A percentile compares a stretch with the other conserved stretches of the same genome.
Evolutionary conservation across 2,329 filamentous ascomycete species (phyloP).

Genomic region (Aspergillus terreus): DNA sequence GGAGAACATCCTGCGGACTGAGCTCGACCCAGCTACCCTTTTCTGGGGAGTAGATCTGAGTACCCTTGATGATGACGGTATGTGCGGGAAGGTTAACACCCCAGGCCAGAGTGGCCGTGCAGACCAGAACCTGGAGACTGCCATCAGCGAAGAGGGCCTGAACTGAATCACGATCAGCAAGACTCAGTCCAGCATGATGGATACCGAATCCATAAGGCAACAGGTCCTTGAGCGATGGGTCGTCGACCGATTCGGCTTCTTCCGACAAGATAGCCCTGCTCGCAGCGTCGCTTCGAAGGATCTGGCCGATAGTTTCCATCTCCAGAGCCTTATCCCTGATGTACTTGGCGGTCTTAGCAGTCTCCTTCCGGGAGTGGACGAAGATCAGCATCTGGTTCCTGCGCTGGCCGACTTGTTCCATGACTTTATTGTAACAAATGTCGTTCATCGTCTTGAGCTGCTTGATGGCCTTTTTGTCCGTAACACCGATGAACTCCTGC

Average conservation of each 20-base stretch:
- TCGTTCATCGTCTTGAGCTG: constrained; percentile 99
- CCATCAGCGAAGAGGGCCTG: constrained; percentile 92
- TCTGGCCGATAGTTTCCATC: constrained; percentile 93
- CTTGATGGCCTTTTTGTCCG: constrained; percentile 97
- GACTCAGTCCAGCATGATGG: constrained; percentile 95
- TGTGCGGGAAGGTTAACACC: constrained; percentile 97
- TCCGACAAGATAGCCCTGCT: constrained; percentile 84
- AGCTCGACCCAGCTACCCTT: constrained; percentile 98
- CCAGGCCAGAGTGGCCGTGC: constrained; percentile 97
- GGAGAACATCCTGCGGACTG: constrained; percentile 93
- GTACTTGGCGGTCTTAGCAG: constrained; percentile 93
- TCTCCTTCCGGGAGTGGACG: constrained; percentile 97
- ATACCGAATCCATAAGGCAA: constrained; percentile 97
- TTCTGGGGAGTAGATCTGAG: constrained; percentile 95
- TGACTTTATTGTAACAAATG: constrained; percentile 93
- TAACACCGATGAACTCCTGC: constrained; percentile 96
- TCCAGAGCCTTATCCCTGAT: constrained; percentile 97
- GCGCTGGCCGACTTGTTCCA: constrained; percentile 90
- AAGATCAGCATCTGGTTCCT: constrained; percentile 99
- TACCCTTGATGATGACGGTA: constrained; percentile 98
- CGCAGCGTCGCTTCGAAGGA: constrained; percentile 86
- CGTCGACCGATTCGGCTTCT: constrained; percentile 76
- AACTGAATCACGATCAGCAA: constrained; percentile 90
- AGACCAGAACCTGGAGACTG: constrained; percentile 90
- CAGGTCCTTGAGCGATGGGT: constrained; percentile 86